A percentile compares a stretch with the other conserved stretches of the same genome.
phyloP scores from a whole-genome alignment of 805 yeast genomes.

The Starmerella bacillaris region DNA sequence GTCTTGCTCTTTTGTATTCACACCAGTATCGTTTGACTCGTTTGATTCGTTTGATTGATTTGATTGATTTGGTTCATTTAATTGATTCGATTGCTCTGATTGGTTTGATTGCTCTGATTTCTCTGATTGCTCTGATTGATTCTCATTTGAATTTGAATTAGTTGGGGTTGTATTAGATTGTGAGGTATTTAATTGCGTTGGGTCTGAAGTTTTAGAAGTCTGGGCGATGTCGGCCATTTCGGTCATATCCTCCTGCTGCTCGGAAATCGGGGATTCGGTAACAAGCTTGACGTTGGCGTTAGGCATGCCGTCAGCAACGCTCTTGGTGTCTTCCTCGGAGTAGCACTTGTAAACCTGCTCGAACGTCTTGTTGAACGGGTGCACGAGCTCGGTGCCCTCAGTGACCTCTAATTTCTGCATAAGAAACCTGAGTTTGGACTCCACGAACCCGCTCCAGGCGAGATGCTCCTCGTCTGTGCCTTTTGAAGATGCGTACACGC shows the following conservation, averaged over 20 bases:
- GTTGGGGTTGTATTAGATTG: conserved; percentile 6
- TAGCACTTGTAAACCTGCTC: conserved; percentile 34
- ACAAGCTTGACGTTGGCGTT: too few relatives aligned
- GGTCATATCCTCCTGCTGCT: conserved; percentile 20
- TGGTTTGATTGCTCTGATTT: conserved; percentile 17
- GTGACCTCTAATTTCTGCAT: conserved; percentile 69
- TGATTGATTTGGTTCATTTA: not conserved
- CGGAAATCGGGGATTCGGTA: too few relatives aligned
- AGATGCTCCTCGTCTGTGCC: conserved; percentile 65
- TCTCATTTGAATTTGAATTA: not conserved
- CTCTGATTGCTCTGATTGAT: not conserved
- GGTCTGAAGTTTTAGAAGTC: not conserved
- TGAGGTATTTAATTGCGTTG: too few relatives aligned
- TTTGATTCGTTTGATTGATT: not conserved
- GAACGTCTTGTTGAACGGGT: conserved; percentile 72
- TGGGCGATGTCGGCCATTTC: not conserved
- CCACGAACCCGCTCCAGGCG: conserved; percentile 87
- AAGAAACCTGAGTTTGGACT: conserved; percentile 62
- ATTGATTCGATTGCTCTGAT: conserved; percentile 10
- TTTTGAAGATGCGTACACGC: conserved; percentile 59
- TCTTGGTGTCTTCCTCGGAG: conserved; percentile 37
- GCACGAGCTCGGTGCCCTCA: conserved; percentile 65
- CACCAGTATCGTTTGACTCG: conserved; percentile 3
- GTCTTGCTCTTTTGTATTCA: not conserved
- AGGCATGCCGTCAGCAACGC: conserved; percentile 32